Evolutionary conservation across 176 grass and related monocot species (phyloP), one percentile per base, ranked within the genome.

Genomic region (Zizania latifolia): DNA sequence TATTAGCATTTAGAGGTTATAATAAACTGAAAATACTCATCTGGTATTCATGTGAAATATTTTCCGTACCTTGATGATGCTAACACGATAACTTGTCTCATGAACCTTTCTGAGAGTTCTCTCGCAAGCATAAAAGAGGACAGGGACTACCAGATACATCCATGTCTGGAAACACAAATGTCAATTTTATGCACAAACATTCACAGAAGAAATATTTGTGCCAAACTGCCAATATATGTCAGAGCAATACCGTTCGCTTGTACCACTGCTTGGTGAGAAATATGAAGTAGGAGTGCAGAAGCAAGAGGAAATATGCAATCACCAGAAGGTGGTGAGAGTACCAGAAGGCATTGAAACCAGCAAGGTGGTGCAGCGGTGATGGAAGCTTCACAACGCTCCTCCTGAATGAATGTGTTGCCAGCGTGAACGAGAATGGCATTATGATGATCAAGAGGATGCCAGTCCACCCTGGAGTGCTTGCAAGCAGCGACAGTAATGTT

Each of bases 331-430:
- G 95, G 59, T 94, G 95, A 24, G 95, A 89, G 13, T 99, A 99
- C 95, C 95, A 99, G 86, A 99, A 99, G 36, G 95, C 89, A 31
- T 94, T 99, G 82, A 98, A 98, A 37, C 95, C 95, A 5, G 95
- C 95, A 36, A 99, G 86, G 65, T 99, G 89, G 36, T 93, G 86
- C 5, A 90, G 68, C 3, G 91, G 95, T 5, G 89, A 94, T 15
- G 95, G 92, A 76, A 99, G 81, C 81, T 94, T 98, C 60, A 92
- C 91, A 0, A 91, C 89, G 10, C 68, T 99, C 64, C 95, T 87
- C 66, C 91, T 83, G 64, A 99, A 99, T 22, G 76, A 89, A 80
- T 92, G 91, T 0, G 89, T 99, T 4, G 95, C 95, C 8, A 94
- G 91, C 26, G 91, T 99, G 69, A 94, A 99, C 12, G 91, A 99